These are phyloP conservation scores for Aspergillus indologenus DNA, from an alignment of 495 filamentous ascomycete genomes.

Conservation along the genomic window DNA sequence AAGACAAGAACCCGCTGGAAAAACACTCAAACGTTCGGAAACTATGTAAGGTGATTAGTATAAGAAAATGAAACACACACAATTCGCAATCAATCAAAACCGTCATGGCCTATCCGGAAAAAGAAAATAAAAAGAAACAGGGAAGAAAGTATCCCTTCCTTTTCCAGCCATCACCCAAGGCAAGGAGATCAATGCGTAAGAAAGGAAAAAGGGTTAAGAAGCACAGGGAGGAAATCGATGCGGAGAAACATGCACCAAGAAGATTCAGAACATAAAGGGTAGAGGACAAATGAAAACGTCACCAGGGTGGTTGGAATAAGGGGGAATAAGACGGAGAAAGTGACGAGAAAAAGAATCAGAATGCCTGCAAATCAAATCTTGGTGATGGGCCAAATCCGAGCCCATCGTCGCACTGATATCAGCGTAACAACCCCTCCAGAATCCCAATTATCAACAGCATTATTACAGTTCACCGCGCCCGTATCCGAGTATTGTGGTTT, in stretches of 20 bases:
- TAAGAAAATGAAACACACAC: conserved; percentile 28
- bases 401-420: conserved; percentile 10
- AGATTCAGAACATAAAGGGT: conserved; percentile 1
- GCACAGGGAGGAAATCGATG: conserved; percentile 25
- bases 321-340: conserved; percentile 17
- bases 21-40: conserved; percentile 29
- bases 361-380: conserved; percentile 13
- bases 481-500: conserved; percentile 15
- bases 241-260: conserved; percentile 7
- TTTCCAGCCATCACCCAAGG: conserved; percentile 28
- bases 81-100: conserved; percentile 22
- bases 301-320: conserved; percentile 15
- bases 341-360: conserved; percentile 24
- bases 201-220: conserved; percentile 28
- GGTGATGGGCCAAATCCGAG: neutral
- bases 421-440: conserved; percentile 17
- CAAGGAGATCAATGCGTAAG: conserved; percentile 36
- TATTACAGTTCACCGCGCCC: conserved; percentile 22
- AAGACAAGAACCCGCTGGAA: conserved; percentile 17
- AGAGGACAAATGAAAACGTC: conserved; percentile 18
- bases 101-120: conserved; percentile 39
- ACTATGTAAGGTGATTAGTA: conserved; percentile 29
- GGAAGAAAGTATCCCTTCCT: conserved; percentile 23
- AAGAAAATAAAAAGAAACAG: conserved; percentile 13
- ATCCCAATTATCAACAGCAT: conserved; percentile 14